These are phyloP conservation scores for Boletus reticulatus DNA, from an alignment of 768 basidiomycete genomes.

Conservation along the genomic window DNA sequence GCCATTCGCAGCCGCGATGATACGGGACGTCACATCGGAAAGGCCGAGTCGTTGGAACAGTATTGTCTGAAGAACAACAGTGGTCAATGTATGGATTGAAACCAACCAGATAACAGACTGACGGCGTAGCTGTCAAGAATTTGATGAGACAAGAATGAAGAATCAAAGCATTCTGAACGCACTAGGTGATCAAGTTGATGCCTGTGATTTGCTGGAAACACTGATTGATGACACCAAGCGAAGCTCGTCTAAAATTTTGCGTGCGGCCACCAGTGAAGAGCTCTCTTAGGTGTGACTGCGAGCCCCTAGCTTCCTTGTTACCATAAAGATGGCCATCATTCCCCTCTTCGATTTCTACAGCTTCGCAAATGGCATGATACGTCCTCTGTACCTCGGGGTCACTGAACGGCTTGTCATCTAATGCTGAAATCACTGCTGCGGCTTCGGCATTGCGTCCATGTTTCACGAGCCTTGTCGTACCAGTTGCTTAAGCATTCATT, in stretches of 20 bases:
- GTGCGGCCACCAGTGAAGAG: conserved; percentile 53
- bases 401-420: conserved; percentile 50
- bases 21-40: conserved; percentile 53
- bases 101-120: conserved; percentile 5
- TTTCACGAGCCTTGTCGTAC: conserved; percentile 47
- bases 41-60: conserved; percentile 60
- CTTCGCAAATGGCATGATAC: conserved; percentile 54
- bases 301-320: neutral
- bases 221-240: conserved; percentile 55
- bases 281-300: conserved; percentile 41
- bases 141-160: conserved; percentile 17
- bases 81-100: neutral
- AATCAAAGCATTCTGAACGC: conserved; percentile 27
- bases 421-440: conserved; percentile 58
- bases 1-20: conserved; percentile 65
- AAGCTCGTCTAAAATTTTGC: conserved; percentile 61
- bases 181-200: conserved; percentile 66
- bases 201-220: conserved; percentile 72
- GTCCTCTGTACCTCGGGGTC: conserved; percentile 48
- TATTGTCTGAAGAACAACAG: conserved; percentile 36
- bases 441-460: conserved; percentile 54
- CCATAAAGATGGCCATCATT: neutral
- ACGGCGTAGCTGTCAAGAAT: conserved; percentile 30
- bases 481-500: neutral
- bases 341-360: conserved; percentile 43